Percentiles rank a stretch among this genome's conserved stretches.
Evolutionary conservation across 208 protist species (phyloP).

Genomic region (Crithidia expoeki): DNA sequence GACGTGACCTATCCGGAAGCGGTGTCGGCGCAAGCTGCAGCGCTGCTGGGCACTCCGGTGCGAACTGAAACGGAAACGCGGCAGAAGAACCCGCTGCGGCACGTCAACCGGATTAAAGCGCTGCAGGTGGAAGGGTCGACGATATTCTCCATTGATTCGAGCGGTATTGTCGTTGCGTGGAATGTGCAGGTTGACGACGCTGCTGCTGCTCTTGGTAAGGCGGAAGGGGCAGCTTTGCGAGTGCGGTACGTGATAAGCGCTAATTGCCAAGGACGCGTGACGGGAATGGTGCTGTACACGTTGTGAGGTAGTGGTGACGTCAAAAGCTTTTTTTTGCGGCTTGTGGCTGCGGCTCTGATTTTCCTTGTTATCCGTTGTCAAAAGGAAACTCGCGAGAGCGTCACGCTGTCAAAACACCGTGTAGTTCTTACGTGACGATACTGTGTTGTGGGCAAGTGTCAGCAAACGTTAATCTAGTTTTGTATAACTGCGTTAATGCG

Average conservation of each 20-base stretch:
- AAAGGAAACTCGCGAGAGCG: no score
- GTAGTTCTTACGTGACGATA: no score
- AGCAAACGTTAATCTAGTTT: no score
- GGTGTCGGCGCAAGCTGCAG: conserved; percentile 19
- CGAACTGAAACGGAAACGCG: conserved; percentile 28
- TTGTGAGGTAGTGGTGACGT: conserved; percentile 25
- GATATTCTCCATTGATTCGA: conserved; percentile 68
- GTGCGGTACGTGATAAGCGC: conserved; percentile 63
- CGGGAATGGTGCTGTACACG: conserved; percentile 45
- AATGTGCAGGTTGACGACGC: not conserved
- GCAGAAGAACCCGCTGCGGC: conserved; percentile 55
- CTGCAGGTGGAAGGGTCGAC: conserved; percentile 25
- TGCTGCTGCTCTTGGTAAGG: not conserved
- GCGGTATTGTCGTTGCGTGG: conserved; percentile 62
- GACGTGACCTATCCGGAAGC: conserved; percentile 29
- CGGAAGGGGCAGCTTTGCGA: not conserved
- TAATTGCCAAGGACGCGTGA: conserved; percentile 78
- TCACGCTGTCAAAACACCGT: no score
- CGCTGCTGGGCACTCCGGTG: conserved; percentile 27
- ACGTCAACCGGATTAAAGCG: conserved; percentile 66
- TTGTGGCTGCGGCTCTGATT: no score
- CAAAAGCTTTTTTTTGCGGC: no score
- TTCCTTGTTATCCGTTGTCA: no score
- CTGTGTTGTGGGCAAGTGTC: no score
- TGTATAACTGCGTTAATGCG: no score